Conservation (phyloP, 495 filamentous ascomycete genomes). For the Xylaria acuta region DNA sequence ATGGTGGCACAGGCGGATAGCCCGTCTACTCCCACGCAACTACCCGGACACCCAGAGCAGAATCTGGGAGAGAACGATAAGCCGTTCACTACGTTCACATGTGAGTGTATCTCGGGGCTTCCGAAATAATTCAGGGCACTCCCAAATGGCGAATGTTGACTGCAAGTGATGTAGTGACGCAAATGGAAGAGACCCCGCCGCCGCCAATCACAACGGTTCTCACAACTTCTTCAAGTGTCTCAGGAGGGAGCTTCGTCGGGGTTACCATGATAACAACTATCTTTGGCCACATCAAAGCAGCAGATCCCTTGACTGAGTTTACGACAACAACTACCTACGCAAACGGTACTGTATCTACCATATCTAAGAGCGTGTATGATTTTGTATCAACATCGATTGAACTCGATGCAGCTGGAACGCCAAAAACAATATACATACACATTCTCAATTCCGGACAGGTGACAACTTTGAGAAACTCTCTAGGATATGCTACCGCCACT, state of each 20-base stretch:
- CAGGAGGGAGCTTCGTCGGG: not conserved
- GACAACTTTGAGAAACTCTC: conserved; percentile 31
- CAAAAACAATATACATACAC: conserved; percentile 18
- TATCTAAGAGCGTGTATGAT: conserved; percentile 2
- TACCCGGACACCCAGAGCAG: not conserved
- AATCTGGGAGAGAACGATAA: not conserved
- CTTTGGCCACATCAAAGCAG: conserved; percentile 8
- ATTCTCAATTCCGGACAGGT: conserved; percentile 10
- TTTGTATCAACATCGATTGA: not conserved
- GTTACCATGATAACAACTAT: conserved; percentile 7
- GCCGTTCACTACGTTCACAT: conserved; percentile 6
- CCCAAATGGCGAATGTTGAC: not conserved
- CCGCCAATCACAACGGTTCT: not conserved
- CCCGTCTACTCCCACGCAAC: not conserved
- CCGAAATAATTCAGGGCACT: not conserved
- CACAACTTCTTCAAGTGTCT: conserved; percentile 4
- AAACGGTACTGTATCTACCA: conserved; percentile 18
- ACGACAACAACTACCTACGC: not conserved
- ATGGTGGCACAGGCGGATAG: not conserved
- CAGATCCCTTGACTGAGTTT: conserved; percentile 16
- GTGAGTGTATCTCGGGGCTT: not conserved
- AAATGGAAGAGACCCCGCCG: not conserved
- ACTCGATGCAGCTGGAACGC: conserved; percentile 15
- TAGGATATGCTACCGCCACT: conserved; percentile 31
- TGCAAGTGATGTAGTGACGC: not conserved